phyloP scores from a whole-genome alignment of 768 basidiomycete genomes.

The Leucogyrophana mollusca region DNA sequence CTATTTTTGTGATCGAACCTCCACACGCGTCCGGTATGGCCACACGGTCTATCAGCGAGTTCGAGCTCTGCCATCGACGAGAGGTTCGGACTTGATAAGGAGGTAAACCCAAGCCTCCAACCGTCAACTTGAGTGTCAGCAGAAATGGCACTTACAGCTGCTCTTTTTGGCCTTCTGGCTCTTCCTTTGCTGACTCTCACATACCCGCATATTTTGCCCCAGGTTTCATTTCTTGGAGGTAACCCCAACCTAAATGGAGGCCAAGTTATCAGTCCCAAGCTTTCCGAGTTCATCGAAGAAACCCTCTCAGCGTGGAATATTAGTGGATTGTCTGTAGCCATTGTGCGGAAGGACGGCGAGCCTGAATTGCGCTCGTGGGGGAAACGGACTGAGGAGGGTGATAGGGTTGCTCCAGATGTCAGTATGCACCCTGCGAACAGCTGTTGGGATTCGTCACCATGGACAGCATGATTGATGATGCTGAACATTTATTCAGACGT shows the following conservation, averaged over 20 bases:
- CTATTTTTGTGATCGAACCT: too few species aligned
- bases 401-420: conserved; percentile 32
- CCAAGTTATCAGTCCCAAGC: conserved; percentile 14
- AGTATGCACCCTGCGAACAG: conserved; percentile 4
- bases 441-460: neutral
- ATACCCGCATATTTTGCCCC: too few species aligned
- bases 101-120: too few species aligned
- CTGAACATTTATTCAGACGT: conserved; percentile 24
- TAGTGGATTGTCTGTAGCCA: conserved; percentile 28
- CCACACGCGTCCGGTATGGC: too few species aligned
- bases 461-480: neutral
- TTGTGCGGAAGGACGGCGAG: conserved; percentile 22
- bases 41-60: too few species aligned
- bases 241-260: neutral
- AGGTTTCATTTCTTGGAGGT: too few species aligned
- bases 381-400: conserved; percentile 31
- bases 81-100: too few species aligned
- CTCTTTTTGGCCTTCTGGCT: too few species aligned
- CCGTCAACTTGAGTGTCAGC: too few species aligned
- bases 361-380: conserved; percentile 35
- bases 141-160: too few species aligned
- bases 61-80: too few species aligned
- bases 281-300: conserved; percentile 17
- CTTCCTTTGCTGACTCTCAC: too few species aligned
- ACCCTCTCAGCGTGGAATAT: conserved; percentile 21